Evolutionary conservation across 495 filamentous ascomycete species (phyloP), one percentile per base, ranked within the genome.

Genomic region (Aspergillus cavernicola): DNA sequence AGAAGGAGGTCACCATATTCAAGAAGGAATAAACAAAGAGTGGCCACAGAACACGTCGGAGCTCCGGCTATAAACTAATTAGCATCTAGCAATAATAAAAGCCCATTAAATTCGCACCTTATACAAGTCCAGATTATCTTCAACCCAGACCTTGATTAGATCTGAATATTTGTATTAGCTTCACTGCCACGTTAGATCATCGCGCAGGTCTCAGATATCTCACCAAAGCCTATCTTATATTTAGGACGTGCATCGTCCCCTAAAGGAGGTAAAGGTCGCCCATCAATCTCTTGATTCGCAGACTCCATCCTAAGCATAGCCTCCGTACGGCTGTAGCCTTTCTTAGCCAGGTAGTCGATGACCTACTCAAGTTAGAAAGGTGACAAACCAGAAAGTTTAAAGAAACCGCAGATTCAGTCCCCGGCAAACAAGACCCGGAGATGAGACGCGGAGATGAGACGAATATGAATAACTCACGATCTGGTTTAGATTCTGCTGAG

Each of bases 311-410:
- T 84, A 38, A 98, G 86, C 74, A 90, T 91, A 12, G 92, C 89
- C 64, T 98, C 93, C 1, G 93, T 97, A 19, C 86, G 84, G 40
- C 80, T 89, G 66, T 97, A 98, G 1, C 93, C 93, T 63, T 97
- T 97, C 70, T 98, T 98, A 42, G 86, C 82, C 11, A 98, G 74
- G 66, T 98, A 98, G 59, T 98, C 93, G 18, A 96, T 93, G 28
- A 98, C 91, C 91, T 95, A 57, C 52, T 26, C 4, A 42, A 6
- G 23, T 36, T 39, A 56, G 15, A 23, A 42, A 52, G 22, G 35
- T 1, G 2, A 16, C 23, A 13, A 45, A 20, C 4, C n/a, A n/a
- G n/a, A n/a, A n/a, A n/a, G n/a, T n/a, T n/a, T n/a, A n/a, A n/a
- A 42, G 15, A 43, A 28, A 52, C 5, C 28, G 36, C 20, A 9